These are phyloP conservation scores for Trichoderma guizhouense DNA, from an alignment of 2,329 filamentous ascomycete species.

Conservation along the genomic window DNA sequence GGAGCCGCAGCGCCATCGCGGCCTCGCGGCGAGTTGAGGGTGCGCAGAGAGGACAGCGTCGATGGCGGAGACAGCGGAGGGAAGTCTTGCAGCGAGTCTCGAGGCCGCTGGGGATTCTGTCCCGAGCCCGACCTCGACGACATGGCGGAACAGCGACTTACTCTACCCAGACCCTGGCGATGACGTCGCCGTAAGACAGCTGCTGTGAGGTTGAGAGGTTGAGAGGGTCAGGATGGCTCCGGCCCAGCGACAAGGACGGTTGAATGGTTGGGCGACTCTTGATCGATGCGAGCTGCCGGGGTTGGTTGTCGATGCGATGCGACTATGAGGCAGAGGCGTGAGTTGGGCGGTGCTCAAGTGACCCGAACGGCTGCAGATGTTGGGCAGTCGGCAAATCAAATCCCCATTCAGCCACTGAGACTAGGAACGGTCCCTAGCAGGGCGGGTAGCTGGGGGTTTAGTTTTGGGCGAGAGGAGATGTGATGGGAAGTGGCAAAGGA, in stretches of 20 bases:
- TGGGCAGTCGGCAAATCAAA: neutral
- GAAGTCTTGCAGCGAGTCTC: conserved; percentile 31
- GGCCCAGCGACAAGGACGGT: neutral
- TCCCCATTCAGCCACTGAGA: neutral
- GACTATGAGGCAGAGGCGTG: neutral
- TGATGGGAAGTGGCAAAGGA: neutral
- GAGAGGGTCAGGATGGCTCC: neutral
- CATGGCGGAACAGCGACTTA: conserved; percentile 24
- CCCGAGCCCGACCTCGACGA: conserved; percentile 34
- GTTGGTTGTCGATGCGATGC: neutral
- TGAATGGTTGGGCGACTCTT: neutral
- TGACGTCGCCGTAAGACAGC: neutral
- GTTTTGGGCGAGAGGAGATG: neutral
- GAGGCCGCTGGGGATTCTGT: conserved; percentile 31
- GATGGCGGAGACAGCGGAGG: conserved; percentile 32
- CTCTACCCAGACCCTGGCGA: neutral
- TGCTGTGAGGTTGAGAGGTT: neutral
- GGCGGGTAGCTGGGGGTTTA: neutral
- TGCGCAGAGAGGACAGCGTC: conserved; percentile 32
- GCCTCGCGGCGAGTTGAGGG: conserved; percentile 29
- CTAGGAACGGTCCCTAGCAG: neutral
- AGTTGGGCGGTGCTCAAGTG: conserved; percentile 15
- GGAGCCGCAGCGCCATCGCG: conserved; percentile 27
- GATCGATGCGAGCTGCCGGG: neutral
- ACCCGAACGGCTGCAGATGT: neutral